Percentiles rank a stretch among this genome's conserved stretches.
These are phyloP conservation scores for Jatropha podagrica DNA, from an alignment of 441 rosid genomes.

Conservation along the genomic window DNA sequence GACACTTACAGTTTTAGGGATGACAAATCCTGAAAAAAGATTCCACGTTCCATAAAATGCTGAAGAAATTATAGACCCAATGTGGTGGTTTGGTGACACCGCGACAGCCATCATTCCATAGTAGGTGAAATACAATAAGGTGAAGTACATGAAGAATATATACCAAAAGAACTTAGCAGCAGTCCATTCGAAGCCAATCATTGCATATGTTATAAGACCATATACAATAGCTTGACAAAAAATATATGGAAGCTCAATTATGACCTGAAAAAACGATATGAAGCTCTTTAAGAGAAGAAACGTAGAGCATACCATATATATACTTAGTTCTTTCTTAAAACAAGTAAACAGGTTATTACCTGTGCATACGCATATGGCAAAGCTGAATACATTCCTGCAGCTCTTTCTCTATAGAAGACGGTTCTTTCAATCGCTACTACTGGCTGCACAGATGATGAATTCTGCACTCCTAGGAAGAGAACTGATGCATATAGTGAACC, in stretches of 20 bases:
- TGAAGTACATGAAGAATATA: slow-evolving; percentile 62
- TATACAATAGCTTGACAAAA: slow-evolving; percentile 50
- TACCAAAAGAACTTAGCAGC: slow-evolving; percentile 71
- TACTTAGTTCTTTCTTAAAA: not conserved
- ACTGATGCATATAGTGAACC: slow-evolving; percentile 71
- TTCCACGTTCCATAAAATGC: slow-evolving; percentile 53
- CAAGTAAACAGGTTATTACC: slow-evolving; percentile 21
- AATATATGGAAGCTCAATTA: slow-evolving; percentile 62
- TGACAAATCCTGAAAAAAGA: slow-evolving; percentile 64
- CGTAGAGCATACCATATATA: not conserved
- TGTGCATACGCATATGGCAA: slow-evolving; percentile 66
- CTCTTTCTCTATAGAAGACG: slow-evolving; percentile 66
- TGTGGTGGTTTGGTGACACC: slow-evolving; percentile 52
- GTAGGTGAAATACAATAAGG: slow-evolving; percentile 37
- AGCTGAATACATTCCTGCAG: slow-evolving; percentile 73
- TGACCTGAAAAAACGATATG: slow-evolving; percentile 33
- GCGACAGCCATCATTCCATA: slow-evolving; percentile 76
- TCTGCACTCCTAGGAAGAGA: slow-evolving; percentile 63
- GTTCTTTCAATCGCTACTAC: slow-evolving; percentile 55
- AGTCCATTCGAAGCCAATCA: slow-evolving; percentile 58
- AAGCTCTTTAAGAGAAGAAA: not conserved
- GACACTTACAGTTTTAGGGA: slow-evolving; percentile 61
- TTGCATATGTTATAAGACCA: slow-evolving; percentile 53
- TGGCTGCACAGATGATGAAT: slow-evolving; percentile 56
- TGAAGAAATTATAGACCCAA: slow-evolving; percentile 53